Percentiles rank a stretch among this genome's conserved stretches.
These are phyloP conservation scores for Cajanus cajan DNA, from an alignment of 306 rosid species.

Conservation along the genomic window DNA sequence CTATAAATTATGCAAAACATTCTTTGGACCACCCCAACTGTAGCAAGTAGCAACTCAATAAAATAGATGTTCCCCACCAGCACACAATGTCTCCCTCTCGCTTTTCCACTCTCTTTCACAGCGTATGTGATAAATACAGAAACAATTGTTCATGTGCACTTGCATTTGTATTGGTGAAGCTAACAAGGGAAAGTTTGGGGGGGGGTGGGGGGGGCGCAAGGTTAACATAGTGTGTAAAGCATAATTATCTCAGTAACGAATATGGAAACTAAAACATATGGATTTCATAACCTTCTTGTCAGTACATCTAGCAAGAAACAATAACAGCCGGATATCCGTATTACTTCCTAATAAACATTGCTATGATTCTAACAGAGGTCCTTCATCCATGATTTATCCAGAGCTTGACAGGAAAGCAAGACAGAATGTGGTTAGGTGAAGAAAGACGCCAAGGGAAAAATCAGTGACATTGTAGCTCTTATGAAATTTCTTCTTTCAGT, in stretches of 20 bases:
- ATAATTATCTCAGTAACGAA: conserved; percentile 21
- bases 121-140: not conserved
- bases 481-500: conserved; percentile 37
- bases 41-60: conserved; percentile 29
- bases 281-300: conserved; percentile 44
- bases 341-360: conserved; percentile 31
- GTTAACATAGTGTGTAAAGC: conserved; percentile 10
- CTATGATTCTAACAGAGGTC: conserved; percentile 39
- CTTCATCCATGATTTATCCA: conserved; percentile 37
- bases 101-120: not conserved
- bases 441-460: conserved; percentile 24
- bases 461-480: conserved; percentile 15
- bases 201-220: not conserved
- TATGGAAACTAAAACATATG: conserved; percentile 15
- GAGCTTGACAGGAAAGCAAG: conserved; percentile 40
- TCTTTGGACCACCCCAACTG: conserved; percentile 38
- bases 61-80: conserved; percentile 42
- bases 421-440: conserved; percentile 31
- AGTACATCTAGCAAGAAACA: conserved; percentile 40
- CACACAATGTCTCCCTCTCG: conserved; percentile 12
- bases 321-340: conserved; percentile 23
- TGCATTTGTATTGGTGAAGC: conserved; percentile 13
- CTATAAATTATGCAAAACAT: conserved; percentile 27
- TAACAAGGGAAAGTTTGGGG: conserved; percentile 7
- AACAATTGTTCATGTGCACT: conserved; percentile 10